Percentiles rank a stretch among this genome's conserved stretches.
Conservation (phyloP, 2,329 filamentous ascomycete species). For the Sporothrix globosa region DNA sequence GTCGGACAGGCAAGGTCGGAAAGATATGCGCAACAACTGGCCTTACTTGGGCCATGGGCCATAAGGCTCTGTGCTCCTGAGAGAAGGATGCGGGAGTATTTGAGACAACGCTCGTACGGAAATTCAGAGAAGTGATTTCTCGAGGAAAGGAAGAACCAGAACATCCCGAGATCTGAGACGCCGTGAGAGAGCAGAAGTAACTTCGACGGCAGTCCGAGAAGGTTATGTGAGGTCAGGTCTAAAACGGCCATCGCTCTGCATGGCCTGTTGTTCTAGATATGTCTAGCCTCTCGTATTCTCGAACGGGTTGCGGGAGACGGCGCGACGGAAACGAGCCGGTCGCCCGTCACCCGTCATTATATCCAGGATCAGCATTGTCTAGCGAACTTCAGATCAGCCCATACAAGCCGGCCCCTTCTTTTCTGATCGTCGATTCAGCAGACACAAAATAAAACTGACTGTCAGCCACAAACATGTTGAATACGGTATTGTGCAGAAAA, state of each 20-base stretch:
- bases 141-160: not conserved
- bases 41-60: not conserved
- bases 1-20: not conserved
- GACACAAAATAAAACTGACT: not conserved
- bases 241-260: not conserved
- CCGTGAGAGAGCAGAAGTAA: not conserved
- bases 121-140: not conserved
- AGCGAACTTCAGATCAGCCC: not conserved
- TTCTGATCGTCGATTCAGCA: not conserved
- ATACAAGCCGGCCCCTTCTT: not conserved
- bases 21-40: not conserved
- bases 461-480: not conserved
- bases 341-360: slow-evolving; percentile 1
- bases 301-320: not conserved
- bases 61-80: not conserved
- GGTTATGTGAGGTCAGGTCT: not conserved
- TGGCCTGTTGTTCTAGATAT: not conserved
- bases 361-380: not conserved
- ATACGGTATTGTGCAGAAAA: not conserved
- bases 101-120: not conserved
- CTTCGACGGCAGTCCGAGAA: slow-evolving; percentile 13
- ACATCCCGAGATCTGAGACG: slow-evolving; percentile 4
- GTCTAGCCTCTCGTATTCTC: slow-evolving; percentile 22
- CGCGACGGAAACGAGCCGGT: slow-evolving; percentile 9
- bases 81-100: not conserved